phyloP scores from a whole-genome alignment of 257 asterid species.

The Nicotiana noctiflora region DNA sequence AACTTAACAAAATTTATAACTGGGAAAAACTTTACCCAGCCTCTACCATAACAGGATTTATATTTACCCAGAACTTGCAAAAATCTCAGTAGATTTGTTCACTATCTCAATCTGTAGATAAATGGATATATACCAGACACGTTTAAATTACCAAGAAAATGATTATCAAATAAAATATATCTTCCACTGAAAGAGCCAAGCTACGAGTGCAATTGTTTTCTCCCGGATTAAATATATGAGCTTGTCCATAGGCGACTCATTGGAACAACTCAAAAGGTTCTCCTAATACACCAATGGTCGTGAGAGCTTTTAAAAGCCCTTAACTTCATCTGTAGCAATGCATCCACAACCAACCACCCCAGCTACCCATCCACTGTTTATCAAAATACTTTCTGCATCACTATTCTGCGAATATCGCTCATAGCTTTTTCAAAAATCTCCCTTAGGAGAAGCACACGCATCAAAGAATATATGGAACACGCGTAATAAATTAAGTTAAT shows the following conservation, averaged over 20 bases:
- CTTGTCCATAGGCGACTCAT: background rate
- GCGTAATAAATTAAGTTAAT: background rate
- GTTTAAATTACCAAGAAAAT: background rate
- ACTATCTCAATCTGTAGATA: background rate
- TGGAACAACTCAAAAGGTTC: background rate
- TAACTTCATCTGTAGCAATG: background rate
- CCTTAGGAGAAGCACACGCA: background rate
- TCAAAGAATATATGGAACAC: background rate
- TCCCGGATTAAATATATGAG: background rate
- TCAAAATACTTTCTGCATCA: background rate
- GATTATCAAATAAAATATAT: background rate
- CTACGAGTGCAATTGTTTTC: background rate
- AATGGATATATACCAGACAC: background rate
- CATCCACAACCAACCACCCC: background rate
- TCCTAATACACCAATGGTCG: background rate
- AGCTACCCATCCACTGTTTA: background rate
- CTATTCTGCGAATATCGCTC: background rate
- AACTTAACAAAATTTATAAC: background rate
- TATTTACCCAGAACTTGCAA: background rate
- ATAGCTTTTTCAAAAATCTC: too few species aligned
- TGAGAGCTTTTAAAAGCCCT: background rate
- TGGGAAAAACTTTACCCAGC: background rate
- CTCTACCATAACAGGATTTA: background rate
- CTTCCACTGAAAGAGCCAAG: background rate
- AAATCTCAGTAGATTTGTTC: background rate